Evolutionary conservation across 306 rosid genomes (phyloP), one percentile per base, ranked within the genome.

Genomic region (Elaeagnus macrophylla): DNA sequence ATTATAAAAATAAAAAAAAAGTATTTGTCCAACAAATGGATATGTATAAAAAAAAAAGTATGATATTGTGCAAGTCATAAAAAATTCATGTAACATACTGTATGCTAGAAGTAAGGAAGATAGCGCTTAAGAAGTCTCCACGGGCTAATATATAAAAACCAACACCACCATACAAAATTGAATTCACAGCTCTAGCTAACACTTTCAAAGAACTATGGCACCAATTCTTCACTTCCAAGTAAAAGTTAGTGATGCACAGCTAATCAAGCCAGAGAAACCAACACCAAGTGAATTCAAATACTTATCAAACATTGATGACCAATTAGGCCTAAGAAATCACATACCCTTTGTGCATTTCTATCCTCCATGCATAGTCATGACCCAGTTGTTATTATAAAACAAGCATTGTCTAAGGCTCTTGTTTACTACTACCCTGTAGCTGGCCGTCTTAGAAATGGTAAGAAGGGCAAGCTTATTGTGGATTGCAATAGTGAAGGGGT

Each of bases 241-340:
- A 19, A 37, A 67, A 35, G 48, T 58, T n/a, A 13, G 60, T 19
- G 9, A 9, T 6, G 49, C 41, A 6, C 65, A 58, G 53, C 53
- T 67, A 12, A 46, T 67, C 52, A 37, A 12, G 11, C 72, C 65
- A 1, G 60, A 53, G 39, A 67, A 51, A 59, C 53, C 17, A 15
- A 58, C 54, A 10, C 54, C 65, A 2, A 9, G 51, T 17, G 65
- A 67, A 51, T 41, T 46, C 46, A 47, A 50, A 12, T 58, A 51
- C 37, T 37, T 58, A 36, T 67, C 72, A 25, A 67, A 67, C 60
- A 67, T 67, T 7, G 72, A 67, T 53, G 72, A 67, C 60, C 71
- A 67, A 44, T 17, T 9, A 9, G 72, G 72, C 54, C 59, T 67
- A 7, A 58, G 65, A 58, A 67, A 67, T 57, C 71, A 67, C 54